Percentiles rank a stretch among this genome's conserved stretches.
These are phyloP conservation scores for Kingdonia uniflora DNA, from an alignment of 164 flowering plant genomes.

Conservation along the genomic window DNA sequence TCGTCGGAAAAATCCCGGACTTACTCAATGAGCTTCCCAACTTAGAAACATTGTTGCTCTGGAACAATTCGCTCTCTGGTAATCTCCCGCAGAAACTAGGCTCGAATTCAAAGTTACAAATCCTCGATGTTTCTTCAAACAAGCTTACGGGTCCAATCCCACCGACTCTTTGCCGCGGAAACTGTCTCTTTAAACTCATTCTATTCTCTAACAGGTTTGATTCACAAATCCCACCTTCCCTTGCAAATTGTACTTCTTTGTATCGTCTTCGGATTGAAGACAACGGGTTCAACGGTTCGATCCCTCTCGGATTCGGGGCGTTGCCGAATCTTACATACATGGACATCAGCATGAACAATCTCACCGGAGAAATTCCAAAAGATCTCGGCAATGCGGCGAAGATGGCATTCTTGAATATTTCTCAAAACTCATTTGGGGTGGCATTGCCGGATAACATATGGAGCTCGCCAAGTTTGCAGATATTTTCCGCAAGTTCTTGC, in stretches of 20 bases:
- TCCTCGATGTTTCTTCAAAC: constrained; percentile 72
- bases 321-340: constrained; percentile 49
- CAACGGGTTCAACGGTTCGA: constrained; percentile 57
- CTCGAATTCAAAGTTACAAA: constrained; percentile 33
- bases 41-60: constrained; percentile 41
- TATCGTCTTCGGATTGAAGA: constrained; percentile 45
- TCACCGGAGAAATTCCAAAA: constrained; percentile 55
- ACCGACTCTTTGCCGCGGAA: constrained; percentile 50
- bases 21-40: constrained; percentile 60
- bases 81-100: constrained; percentile 62
- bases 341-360: constrained; percentile 60
- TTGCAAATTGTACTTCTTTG: constrained; percentile 57
- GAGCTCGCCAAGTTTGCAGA: constrained; percentile 56
- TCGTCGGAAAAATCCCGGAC: constrained; percentile 59
- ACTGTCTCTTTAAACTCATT: constrained; percentile 44
- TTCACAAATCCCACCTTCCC: constrained; percentile 32
- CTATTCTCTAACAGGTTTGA: constrained; percentile 63
- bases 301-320: constrained; percentile 57
- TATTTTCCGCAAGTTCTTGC: constrained; percentile 47
- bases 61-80: constrained; percentile 75
- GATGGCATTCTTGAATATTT: constrained; percentile 49
- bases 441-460: constrained; percentile 52
- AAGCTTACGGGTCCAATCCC: constrained; percentile 69
- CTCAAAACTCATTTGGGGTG: constrained; percentile 36
- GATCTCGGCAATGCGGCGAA: constrained; percentile 44